Evolutionary conservation across 768 basidiomycete species (phyloP), one percentile per base, ranked within the genome.

Genomic region (Psilocybe subaeruginosa): DNA sequence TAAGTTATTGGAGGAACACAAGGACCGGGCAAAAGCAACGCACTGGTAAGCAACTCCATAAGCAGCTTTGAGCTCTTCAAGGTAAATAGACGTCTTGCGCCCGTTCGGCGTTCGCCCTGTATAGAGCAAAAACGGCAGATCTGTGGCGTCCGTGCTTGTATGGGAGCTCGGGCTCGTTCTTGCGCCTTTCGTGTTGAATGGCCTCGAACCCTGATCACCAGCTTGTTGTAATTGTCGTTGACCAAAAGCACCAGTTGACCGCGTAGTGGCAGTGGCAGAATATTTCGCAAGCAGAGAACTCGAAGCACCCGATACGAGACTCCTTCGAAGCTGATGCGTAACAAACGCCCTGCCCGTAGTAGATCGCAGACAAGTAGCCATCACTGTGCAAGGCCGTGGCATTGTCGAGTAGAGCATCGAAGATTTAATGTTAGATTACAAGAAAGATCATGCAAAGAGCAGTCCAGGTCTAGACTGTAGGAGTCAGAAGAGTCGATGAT

Each of bases 81-180:
- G 78, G 51, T 82, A 75, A 54, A 83, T 74, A 1, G 83, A 80
- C n/a, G 78, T 75, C 65, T 84, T 79, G 60, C 69, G 69, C 12
- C 84, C 85, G 70, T 89, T 89, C 2, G 87, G 86, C 1, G 86
- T 88, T 2, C 73, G 69, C 9, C 69, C 75, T 0, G 81, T 82
- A 68, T 82, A 81, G 8, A 84, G 75, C 62, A 71, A 59, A 41
- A 71, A 68, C 9, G 74, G 71, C 49, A 16, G 2, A 16, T 43
- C 41, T 43, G 41, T 8, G 11, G 41, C 41, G 8, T 43, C 41
- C 41, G 35, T 46, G 17, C 41, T 27, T 30, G 39, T 11, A 17
- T 11, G 33, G 27, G 17, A 6, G 49, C 31, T 35, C 33, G 33
- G 11, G 33, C 33, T 35, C 33, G 33, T 11, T 35, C 33, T 35